phyloP scores from a whole-genome alignment of 805 yeast species.

The Saccharomyces kudriavzevii region DNA sequence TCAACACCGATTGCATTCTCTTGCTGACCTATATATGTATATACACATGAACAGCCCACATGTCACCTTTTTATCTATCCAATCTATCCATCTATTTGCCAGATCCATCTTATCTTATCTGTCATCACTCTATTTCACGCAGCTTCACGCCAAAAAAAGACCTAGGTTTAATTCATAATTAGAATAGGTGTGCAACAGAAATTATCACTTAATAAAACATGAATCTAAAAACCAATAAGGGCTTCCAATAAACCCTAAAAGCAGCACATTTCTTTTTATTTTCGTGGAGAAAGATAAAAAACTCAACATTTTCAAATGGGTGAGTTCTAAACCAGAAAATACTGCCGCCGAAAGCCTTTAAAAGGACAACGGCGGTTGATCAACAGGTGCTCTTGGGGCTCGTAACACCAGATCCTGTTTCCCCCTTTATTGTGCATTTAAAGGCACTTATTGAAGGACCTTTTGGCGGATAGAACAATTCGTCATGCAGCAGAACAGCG shows the following conservation, averaged over 20 bases:
- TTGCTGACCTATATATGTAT: neutral
- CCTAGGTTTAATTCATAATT: too few species aligned
- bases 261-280: neutral
- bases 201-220: too few species aligned
- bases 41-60: neutral
- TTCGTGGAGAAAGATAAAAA: neutral
- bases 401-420: neutral
- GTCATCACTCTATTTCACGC: neutral
- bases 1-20: neutral
- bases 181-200: too few species aligned
- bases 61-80: neutral
- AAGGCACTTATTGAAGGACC: neutral
- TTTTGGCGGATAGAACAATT: neutral
- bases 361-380: neutral
- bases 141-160: neutral
- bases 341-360: neutral
- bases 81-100: neutral
- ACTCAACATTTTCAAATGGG: neutral
- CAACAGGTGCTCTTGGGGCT: neutral
- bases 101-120: neutral
- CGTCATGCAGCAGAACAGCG: neutral
- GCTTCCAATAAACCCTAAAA: neutral
- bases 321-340: neutral
- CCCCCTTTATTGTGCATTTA: neutral
- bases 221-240: neutral